Percentiles rank a stretch among this genome's conserved stretches.
Evolutionary conservation across 345 rosid species (phyloP).

Genomic region (Dipteronia dyeriana): DNA sequence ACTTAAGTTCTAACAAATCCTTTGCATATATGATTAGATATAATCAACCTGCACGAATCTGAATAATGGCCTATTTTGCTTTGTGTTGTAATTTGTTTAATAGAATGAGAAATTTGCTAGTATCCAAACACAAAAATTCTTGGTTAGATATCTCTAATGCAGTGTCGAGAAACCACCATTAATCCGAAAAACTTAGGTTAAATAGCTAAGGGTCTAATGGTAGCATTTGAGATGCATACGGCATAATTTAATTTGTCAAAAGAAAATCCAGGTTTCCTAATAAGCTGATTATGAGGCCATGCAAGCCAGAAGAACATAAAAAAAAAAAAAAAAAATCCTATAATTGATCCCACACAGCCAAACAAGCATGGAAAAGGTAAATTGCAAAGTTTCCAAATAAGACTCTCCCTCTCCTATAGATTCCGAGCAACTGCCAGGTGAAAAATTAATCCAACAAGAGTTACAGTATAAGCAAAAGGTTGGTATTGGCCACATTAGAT

Average conservation of each 20-base stretch:
- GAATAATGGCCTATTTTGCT: background rate
- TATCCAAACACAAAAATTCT: background rate
- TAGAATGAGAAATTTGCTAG: background rate
- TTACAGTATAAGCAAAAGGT: conserved; percentile 12
- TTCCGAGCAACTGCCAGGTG: background rate
- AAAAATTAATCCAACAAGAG: background rate
- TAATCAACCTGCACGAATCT: background rate
- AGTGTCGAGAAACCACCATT: background rate
- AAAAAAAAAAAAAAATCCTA: conserved; percentile 2
- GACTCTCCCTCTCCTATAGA: background rate
- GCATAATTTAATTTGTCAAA: background rate
- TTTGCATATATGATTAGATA: background rate
- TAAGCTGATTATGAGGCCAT: conserved; percentile 9
- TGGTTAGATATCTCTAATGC: background rate
- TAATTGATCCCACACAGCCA: background rate
- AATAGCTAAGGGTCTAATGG: background rate
- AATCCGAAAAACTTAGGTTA: background rate
- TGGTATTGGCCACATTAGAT: background rate
- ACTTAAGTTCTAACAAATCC: background rate
- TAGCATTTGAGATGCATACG: background rate
- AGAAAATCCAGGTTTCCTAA: background rate
- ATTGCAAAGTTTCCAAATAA: background rate
- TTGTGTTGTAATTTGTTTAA: background rate
- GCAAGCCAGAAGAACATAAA: background rate
- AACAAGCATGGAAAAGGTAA: background rate